Percentiles rank a stretch among this genome's conserved stretches.
These are phyloP conservation scores for Raffaelea deltoideospora DNA, from an alignment of 2,329 filamentous ascomycete species.

Conservation along the genomic window DNA sequence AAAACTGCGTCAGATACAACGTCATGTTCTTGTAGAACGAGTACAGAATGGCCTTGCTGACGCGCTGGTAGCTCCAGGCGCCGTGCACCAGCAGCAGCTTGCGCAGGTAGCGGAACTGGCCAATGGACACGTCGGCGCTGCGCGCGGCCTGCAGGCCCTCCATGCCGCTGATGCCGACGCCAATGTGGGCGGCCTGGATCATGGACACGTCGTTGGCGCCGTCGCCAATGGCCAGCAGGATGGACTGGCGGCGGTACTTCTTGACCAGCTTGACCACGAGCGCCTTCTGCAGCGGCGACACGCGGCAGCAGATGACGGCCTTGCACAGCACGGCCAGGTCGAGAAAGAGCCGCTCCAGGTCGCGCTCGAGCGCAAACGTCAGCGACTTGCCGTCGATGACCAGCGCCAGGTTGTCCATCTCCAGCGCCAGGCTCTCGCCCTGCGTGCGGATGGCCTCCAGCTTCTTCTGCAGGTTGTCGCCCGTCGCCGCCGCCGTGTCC, in stretches of 20 bases:
- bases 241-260: conserved; percentile 72
- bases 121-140: conserved; percentile 90
- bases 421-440: conserved; percentile 50
- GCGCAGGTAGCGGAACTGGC: conserved; percentile 84
- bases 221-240: conserved; percentile 90
- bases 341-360: conserved; percentile 83
- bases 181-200: conserved; percentile 97
- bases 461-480: conserved; percentile 87
- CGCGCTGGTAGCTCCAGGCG: conserved; percentile 92
- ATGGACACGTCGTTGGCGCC: conserved; percentile 99
- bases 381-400: conserved; percentile 94
- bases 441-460: conserved; percentile 79
- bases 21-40: conserved; percentile 99
- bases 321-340: conserved; percentile 93
- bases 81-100: conserved; percentile 92
- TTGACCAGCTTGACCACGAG: conserved; percentile 97
- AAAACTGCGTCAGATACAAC: conserved; percentile 98
- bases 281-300: conserved; percentile 92
- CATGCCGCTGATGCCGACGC: conserved; percentile 90
- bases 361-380: conserved; percentile 83
- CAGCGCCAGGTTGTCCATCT: conserved; percentile 75
- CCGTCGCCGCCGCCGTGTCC: conserved; percentile 60
- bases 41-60: conserved; percentile 93
- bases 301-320: conserved; percentile 96
- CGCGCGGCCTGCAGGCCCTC: conserved; percentile 94